These are phyloP conservation scores for Candida oleophila DNA, from an alignment of 805 yeast genomes.

Conservation along the genomic window DNA sequence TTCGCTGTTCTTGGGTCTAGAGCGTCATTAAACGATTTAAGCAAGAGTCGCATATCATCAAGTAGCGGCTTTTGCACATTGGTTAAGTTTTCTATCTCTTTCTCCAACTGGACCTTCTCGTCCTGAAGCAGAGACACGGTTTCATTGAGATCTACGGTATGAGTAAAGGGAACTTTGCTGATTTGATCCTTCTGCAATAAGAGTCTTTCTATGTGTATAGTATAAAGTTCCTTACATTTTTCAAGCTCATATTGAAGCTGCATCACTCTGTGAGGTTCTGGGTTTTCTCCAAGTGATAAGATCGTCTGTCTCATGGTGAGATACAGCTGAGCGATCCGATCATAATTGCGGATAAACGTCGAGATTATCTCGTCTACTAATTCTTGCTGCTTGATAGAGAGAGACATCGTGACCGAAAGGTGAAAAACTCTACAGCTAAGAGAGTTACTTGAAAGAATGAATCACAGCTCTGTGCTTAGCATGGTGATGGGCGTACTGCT, in stretches of 20 bases:
- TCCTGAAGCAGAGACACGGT: background rate
- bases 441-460: too few relatives aligned
- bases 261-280: conserved; percentile 10
- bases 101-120: background rate
- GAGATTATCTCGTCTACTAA: conserved; percentile 30
- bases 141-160: background rate
- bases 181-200: background rate
- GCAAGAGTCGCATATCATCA: conserved; percentile 29
- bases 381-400: conserved; percentile 30
- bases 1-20: conserved; percentile 14
- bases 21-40: conserved; percentile 19
- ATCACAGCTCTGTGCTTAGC: too few relatives aligned
- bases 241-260: conserved; percentile 31
- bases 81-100: conserved; percentile 13
- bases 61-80: conserved; percentile 34
- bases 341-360: conserved; percentile 30
- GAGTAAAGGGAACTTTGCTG: background rate
- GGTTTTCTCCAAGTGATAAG: conserved; percentile 14
- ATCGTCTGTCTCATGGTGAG: conserved; percentile 33
- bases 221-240: conserved; percentile 22
- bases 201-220: conserved; percentile 13
- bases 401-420: conserved; percentile 19
- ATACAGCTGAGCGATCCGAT: conserved; percentile 31
- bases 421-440: background rate
- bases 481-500: too few relatives aligned